phyloP scores from a whole-genome alignment of 768 basidiomycete genomes.

The Kwoniella sp. region DNA sequence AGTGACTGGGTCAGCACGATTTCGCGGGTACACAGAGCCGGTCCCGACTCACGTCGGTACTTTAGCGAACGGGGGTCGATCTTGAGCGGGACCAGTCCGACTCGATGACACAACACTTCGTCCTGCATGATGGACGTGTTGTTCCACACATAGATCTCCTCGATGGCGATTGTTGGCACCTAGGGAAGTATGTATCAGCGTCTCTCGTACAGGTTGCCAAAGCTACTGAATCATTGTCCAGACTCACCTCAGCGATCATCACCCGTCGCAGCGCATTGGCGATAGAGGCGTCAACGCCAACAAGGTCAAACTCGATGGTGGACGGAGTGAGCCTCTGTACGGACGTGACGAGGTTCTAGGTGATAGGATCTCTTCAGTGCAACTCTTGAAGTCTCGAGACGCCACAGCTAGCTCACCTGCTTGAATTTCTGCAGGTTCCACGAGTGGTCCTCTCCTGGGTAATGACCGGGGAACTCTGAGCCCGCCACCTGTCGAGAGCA shows the following conservation, averaged over 20 bases:
- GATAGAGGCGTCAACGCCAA: constrained; percentile 92
- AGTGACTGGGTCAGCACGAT: too few relatives aligned
- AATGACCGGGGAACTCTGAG: constrained; percentile 85
- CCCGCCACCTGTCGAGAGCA: constrained; percentile 62
- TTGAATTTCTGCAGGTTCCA: constrained; percentile 76
- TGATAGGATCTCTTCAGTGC: neutral
- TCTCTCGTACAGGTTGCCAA: neutral
- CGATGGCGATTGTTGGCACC: constrained; percentile 89
- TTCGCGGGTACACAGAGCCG: too few relatives aligned
- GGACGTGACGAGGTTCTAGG: constrained; percentile 64
- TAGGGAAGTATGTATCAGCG: too few relatives aligned
- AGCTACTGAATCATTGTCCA: neutral
- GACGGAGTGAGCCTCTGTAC: constrained; percentile 75
- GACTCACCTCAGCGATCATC: constrained; percentile 80
- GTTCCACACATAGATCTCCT: constrained; percentile 86
- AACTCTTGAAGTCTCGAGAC: neutral
- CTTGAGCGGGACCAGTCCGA: constrained; percentile 85
- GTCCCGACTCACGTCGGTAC: constrained; percentile 46
- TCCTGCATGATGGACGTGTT: constrained; percentile 92
- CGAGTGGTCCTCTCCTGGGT: constrained; percentile 74
- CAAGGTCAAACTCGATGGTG: constrained; percentile 87
- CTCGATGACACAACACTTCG: constrained; percentile 85
- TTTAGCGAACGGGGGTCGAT: constrained; percentile 72
- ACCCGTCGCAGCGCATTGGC: constrained; percentile 92
- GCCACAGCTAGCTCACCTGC: constrained; percentile 57